Percentiles rank a stretch among this genome's conserved stretches.
phyloP scores from a whole-genome alignment of 495 filamentous ascomycete species.

The Hypoxylon fuscum region DNA sequence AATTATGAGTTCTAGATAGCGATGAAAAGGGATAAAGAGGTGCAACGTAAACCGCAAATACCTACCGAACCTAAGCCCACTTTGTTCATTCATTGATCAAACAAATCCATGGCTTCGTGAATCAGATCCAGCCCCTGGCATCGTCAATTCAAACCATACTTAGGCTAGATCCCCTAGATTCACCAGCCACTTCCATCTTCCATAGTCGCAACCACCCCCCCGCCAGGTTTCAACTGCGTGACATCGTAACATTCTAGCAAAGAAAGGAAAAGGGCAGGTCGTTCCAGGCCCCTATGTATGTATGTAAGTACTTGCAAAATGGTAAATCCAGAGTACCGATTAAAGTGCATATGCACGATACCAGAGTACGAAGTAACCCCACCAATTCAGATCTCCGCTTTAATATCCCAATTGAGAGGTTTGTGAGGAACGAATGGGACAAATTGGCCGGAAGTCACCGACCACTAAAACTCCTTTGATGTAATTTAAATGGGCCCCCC shows the following conservation, averaged over 20 bases:
- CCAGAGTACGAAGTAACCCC: neutral
- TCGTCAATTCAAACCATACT: neutral
- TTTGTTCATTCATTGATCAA: slow-evolving; percentile 1
- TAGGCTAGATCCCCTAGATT: neutral
- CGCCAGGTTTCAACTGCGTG: slow-evolving; percentile 1
- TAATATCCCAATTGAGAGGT: slow-evolving; percentile 20
- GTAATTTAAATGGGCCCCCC: slow-evolving; percentile 14
- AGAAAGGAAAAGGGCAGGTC: too few relatives aligned
- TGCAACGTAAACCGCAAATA: neutral
- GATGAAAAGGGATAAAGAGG: neutral
- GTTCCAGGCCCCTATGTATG: neutral
- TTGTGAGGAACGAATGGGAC: too few relatives aligned
- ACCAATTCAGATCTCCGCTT: slow-evolving; percentile 6
- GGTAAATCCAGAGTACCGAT: too few relatives aligned
- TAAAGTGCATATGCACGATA: too few relatives aligned
- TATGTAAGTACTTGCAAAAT: too few relatives aligned
- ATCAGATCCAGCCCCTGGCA: slow-evolving; percentile 6
- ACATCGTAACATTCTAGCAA: neutral
- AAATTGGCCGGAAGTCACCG: slow-evolving; percentile 21
- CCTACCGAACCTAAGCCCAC: neutral
- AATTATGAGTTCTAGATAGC: neutral
- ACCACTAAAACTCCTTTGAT: slow-evolving; percentile 6
- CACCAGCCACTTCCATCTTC: neutral
- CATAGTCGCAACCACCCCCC: neutral
- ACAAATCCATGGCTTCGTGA: neutral